Base-by-base conservation (phyloP, 768 basidiomycete genomes). In the Tulasnella sp. region DNA sequence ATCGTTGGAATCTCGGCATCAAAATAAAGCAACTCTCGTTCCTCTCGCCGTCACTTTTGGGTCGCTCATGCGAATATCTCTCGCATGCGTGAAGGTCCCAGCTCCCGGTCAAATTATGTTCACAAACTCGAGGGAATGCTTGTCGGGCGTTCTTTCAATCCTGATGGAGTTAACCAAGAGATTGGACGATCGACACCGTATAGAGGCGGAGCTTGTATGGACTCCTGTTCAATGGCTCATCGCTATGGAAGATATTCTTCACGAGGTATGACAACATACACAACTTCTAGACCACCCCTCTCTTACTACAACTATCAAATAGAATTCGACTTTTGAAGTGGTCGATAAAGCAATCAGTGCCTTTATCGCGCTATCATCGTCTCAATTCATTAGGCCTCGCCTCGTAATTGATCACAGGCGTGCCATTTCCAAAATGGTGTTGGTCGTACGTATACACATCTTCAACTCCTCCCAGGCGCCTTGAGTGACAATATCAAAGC, bases 261-360 rank as follows among this genome's bases (percentile, higher is more conserved):
- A 90, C 74, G 84, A 88, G 75, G 88, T 91, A 85, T 89, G 74
- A 78, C 46, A 40, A n/a, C 61, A 15, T 48, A 2, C 16, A 26
- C 10, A 26, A 42, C 35, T 11, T 29, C 35, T 18, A 16, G 44
- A 29, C 2, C 35, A 35, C 35, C 6, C 18, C 51, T 11, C 7
- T 46, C 46, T 46, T 29, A 48, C 18, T 11, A 11, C 46, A 13
- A 74, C 26, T 2, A n/a, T 69, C 61, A 40, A 7, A 39, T 76
- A 93, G 92, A 83, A 85, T 23, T 83, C 86, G 10, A 90, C 88
- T n/a, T 96, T 97, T 82, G 86, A 88, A 3, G 84, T 88, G 11
- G 87, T 93, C 5, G 92, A 95, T 79, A 87, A 88, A n/a, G 83
- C 89, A 23, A 85, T 93, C 20, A 87, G 87, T 26, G 82, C 91